Evolutionary conservation across 305 asterid species (phyloP).

Genomic region (Galium porrigens): DNA sequence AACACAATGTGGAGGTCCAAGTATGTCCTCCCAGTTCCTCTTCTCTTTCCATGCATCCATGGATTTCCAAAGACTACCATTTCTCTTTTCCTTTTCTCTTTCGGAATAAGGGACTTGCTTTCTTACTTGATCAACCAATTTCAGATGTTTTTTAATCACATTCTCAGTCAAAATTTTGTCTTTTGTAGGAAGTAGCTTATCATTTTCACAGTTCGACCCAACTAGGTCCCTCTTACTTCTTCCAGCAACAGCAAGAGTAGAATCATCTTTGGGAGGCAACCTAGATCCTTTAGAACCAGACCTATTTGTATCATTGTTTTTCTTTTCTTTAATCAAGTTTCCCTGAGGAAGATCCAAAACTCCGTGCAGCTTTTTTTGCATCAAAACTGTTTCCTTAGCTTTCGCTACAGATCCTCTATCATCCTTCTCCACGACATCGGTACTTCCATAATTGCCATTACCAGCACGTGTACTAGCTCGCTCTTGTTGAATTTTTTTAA

Average conservation of each 20-base stretch:
- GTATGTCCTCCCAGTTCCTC: conserved; percentile 95
- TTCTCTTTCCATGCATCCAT: conserved; percentile 99
- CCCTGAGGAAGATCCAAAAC: conserved; percentile 30
- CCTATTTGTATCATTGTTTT: conserved; percentile 31
- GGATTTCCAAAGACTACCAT: conserved; percentile 45
- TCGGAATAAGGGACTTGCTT: conserved; percentile 35
- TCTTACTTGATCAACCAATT: conserved; percentile 40
- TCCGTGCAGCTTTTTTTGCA: conserved; percentile 29
- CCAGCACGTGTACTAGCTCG: conserved; percentile 41
- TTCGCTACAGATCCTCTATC: conserved; percentile 27
- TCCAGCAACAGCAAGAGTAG: conserved; percentile 25
- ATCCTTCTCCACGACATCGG: conserved; percentile 24
- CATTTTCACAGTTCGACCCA: conserved; percentile 32
- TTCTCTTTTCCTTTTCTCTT: conserved; percentile 64
- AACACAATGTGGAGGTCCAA: conserved; percentile 61
- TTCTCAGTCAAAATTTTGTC: conserved; percentile 33
- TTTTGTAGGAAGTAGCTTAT: conserved; percentile 36
- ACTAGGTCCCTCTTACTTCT: conserved; percentile 34
- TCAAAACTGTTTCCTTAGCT: conserved; percentile 27
- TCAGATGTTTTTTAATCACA: conserved; percentile 32
- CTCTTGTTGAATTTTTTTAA: conserved; percentile 77
- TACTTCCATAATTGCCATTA: conserved; percentile 26
- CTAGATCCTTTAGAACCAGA: conserved; percentile 34
- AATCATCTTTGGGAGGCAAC: conserved; percentile 36
- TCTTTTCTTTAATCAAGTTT: conserved; percentile 41